These are phyloP conservation scores for Calycina herbarum DNA, from an alignment of 2,329 filamentous ascomycete genomes.

Conservation along the genomic window DNA sequence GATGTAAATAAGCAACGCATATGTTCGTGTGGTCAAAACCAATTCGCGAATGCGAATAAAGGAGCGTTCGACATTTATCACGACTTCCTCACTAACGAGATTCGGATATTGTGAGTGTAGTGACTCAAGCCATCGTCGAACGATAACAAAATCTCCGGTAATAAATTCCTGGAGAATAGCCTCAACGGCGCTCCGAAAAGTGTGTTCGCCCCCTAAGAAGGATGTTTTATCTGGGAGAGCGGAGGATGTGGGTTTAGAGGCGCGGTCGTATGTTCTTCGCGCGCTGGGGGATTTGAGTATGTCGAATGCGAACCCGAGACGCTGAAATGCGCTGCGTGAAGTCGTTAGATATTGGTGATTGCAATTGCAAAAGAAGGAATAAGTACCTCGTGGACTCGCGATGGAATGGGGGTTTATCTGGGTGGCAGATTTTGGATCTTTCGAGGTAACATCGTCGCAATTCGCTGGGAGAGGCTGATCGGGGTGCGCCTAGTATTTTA, in stretches of 20 bases:
- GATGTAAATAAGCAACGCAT: conserved; percentile 42
- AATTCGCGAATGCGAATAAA: conserved; percentile 41
- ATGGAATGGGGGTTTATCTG: conserved; percentile 42
- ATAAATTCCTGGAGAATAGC: conserved; percentile 43
- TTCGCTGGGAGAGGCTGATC: conserved; percentile 38
- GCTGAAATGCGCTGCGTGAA: conserved; percentile 40
- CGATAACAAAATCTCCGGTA: conserved; percentile 41
- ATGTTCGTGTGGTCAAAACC: conserved; percentile 41
- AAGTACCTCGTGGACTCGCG: conserved; percentile 39
- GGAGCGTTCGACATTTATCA: conserved; percentile 39
- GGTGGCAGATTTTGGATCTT: conserved; percentile 42
- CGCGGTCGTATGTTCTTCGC: conserved; percentile 41
- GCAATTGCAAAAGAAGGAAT: not conserved
- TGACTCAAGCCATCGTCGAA: conserved; percentile 39
- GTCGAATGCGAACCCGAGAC: conserved; percentile 43
- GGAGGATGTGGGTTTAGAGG: conserved; percentile 34
- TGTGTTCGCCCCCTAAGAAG: conserved; percentile 41
- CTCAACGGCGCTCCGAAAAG: conserved; percentile 41
- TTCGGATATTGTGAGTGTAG: conserved; percentile 41
- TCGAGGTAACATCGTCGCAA: conserved; percentile 43
- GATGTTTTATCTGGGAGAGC: conserved; percentile 36
- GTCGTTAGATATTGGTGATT: not conserved
- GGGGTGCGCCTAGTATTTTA: conserved; percentile 40
- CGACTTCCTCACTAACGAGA: conserved; percentile 40
- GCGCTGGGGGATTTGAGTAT: conserved; percentile 42